Evolutionary conservation across 352 stramenopile species (phyloP), one percentile per base, ranked within the genome.

Genomic region (Phytophthora europaea): DNA sequence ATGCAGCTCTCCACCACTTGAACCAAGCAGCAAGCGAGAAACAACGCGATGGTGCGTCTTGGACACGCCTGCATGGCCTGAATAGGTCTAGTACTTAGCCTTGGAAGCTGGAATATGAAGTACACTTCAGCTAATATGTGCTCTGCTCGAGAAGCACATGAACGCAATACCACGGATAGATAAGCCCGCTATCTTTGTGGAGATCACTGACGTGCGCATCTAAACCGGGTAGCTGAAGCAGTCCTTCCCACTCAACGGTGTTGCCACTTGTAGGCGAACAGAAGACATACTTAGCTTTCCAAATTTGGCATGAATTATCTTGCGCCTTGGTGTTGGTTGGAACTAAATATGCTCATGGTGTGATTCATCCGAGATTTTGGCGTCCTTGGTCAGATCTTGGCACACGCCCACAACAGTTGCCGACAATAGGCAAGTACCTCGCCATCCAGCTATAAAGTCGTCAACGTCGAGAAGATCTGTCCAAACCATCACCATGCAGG

Each of bases 1-100:
- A 82, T 82, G 51, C 75, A 82, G 23, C 70, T 51, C 20, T 68
- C 18, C 3, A 57, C 50, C 15, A 65, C 3, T 31, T 57, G 55
- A 31, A 18, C 20, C 31, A 23, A 66, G 18, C 47, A 75, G 36
- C 23, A 66, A 2, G 9, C 18, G 20, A 65, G 38, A 40, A 68
- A 48, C 23, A 77, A 26, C 18, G 70, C 8, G 6, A 61, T 18
- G 8, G 2, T 22, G 8, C 12, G 15, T 13, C 12, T 12, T 13
- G 13, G 8, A 16, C 20, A 18, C 31, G 8, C 9, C 47, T 54
- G 15, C 20, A 54, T 54, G 47, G 22, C 18, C 43, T 18, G 16
- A 15, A 18, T 20, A 51, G n/a, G 6, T 23, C 8, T 26, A 22
- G 43, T n/a, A 8, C 40, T n/a, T 23, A 18, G 7, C 23, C 43